Base-by-base conservation (phyloP, 257 asterid species). In the Sherardia arvensis region DNA sequence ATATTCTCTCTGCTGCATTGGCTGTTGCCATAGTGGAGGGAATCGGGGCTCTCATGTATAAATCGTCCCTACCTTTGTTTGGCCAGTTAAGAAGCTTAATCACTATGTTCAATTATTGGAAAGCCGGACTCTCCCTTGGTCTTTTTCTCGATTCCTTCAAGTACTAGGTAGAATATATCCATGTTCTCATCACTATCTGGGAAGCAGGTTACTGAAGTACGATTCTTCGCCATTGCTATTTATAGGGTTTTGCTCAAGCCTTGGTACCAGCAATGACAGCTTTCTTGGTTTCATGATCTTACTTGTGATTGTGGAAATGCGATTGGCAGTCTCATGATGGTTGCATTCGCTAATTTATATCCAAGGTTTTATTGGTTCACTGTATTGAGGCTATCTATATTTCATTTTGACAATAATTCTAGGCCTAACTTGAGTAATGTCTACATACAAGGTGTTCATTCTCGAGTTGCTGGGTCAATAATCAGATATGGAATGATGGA, bases 121-220 rank as follows among this genome's bases (percentile, higher is more conserved):
- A 89, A 76, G 87, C 85, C 33, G 96, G 97, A 22, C 82, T 89
- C 34, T 62, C 91, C 33, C 97, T 92, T 65, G 97, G 97, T 72
- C 88, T 92, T 56, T 92, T 92, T 76, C 78, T 92, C 49, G 99
- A 92, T 76, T 92, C 98, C 18, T 92, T 92, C 82, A 89, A 92
- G 80, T 89, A 81, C 74, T 90, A 72, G 71, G 59, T 58, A 47
- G 55, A 25, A 51, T 56, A 59, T 14, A 40, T 47, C 48, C 34
- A 21, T 8, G 33, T 30, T 38, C 30, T 47, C 62, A 28, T 2
- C 45, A 18, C 21, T 51, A 32, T 21, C 25, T 1, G 20, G 22
- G 32, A 30, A n/a, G 49, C 49, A 11, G 32, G 53, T 51, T 8
- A 0, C 11, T 22, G 43, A 28, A 20, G 9, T 29, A 20, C 4